phyloP scores from a whole-genome alignment of 495 filamentous ascomycete genomes.

The Xylaria acuta region DNA sequence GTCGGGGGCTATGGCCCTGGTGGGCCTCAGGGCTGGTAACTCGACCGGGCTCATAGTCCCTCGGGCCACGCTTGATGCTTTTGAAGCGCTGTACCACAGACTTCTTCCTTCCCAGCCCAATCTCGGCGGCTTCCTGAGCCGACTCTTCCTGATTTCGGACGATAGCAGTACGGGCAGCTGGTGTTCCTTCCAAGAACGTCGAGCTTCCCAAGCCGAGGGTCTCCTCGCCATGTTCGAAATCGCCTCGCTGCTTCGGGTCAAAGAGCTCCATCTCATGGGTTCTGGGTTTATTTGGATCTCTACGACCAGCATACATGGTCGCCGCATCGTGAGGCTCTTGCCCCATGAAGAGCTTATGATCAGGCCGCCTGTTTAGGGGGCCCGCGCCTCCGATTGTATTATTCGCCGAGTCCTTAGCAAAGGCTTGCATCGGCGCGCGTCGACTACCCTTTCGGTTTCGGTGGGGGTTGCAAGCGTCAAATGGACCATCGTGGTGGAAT shows the following conservation, averaged over 20 bases:
- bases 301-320: slow-evolving; percentile 66
- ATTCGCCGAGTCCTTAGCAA: slow-evolving; percentile 88
- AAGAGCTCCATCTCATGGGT: slow-evolving; percentile 55
- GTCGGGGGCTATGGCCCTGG: slow-evolving; percentile 44
- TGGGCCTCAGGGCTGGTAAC: slow-evolving; percentile 57
- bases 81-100: slow-evolving; percentile 87
- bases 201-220: slow-evolving; percentile 88
- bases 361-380: slow-evolving; percentile 79
- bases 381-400: slow-evolving; percentile 90
- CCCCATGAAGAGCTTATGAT: slow-evolving; percentile 84
- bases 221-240: slow-evolving; percentile 82
- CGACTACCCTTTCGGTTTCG: slow-evolving; percentile 85
- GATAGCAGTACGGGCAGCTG: slow-evolving; percentile 83
- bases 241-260: slow-evolving; percentile 59
- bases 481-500: slow-evolving; percentile 98
- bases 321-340: slow-evolving; percentile 80
- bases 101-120: slow-evolving; percentile 86
- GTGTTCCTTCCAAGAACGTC: slow-evolving; percentile 94
- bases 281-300: slow-evolving; percentile 36
- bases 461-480: slow-evolving; percentile 96
- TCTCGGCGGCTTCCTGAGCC: slow-evolving; percentile 52
- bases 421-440: slow-evolving; percentile 94
- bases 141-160: slow-evolving; percentile 76
- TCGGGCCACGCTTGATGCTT: slow-evolving; percentile 64
- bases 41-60: slow-evolving; percentile 57